Evolutionary conservation across 768 basidiomycete species (phyloP), one percentile per base, ranked within the genome.

Genomic region (Kwoniella europaea): DNA sequence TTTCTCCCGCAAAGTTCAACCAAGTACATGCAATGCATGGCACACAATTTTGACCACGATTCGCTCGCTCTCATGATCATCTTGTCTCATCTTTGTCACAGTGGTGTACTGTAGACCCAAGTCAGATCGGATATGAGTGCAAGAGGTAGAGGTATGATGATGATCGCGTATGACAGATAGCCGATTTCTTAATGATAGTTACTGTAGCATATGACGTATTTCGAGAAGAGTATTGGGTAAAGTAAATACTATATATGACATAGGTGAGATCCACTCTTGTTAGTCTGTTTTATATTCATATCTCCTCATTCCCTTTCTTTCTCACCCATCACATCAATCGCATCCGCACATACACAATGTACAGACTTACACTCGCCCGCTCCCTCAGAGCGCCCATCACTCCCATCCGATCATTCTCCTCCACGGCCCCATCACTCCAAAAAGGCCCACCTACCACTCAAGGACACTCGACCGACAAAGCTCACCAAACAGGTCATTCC

Each of bases 401-500:
- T 22, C 53, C 35, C 43, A 42, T 41, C 54, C 66, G 67, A 58
- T 44, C 63, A 56, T 67, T 59, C 63, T 44, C 59, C 55, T n/a
- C 46, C 10, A 12, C 27, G 2, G 56, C 68, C 44, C 9, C 55
- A 24, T 67, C 56, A 46, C 29, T 59, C 44, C 42, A 65, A 22
- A 67, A 68, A 44, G 63, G 67, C 22, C 72, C 66, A 13, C 29
- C 63, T 2, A 52, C 65, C 1, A 69, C 78, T 29, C 77, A 77
- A 67, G 79, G 82, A 15, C 82, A 83, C 70, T 74, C 80, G 13
- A 72, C 70, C 15, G 43, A 72, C 46, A 83, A 83, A 61, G 59
- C 77, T 22, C 43, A 66, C 10, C 65, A 74, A 54, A 56, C 74
- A 4, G 56, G 70, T 13, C 78, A 81, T 55, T 69, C 70, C 22